Evolutionary conservation across 2,329 filamentous ascomycete species (phyloP).

Genomic region (Aureobasidium uvarum): DNA sequence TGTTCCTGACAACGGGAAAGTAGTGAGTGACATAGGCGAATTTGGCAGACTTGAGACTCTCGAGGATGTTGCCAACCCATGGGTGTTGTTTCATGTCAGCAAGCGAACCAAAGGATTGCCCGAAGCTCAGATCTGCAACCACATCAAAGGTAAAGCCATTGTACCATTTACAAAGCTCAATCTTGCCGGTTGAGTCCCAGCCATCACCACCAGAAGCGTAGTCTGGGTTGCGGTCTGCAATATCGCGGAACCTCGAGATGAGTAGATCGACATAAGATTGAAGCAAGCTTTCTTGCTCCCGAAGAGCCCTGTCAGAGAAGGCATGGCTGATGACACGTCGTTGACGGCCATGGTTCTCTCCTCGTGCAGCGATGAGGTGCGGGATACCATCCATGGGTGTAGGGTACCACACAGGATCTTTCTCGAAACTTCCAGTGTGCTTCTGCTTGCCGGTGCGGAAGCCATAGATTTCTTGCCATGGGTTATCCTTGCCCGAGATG

Average conservation of each 20-base stretch:
- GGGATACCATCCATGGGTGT: conserved; percentile 36
- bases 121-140: conserved; percentile 40
- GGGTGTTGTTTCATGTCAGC: conserved; percentile 34
- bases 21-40: conserved; percentile 34
- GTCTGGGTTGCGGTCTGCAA: not conserved
- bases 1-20: conserved; percentile 31
- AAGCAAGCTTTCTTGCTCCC: conserved; percentile 43
- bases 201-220: conserved; percentile 7
- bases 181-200: conserved; percentile 26
- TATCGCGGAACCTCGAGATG: conserved; percentile 36
- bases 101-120: conserved; percentile 36
- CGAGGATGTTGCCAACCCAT: conserved; percentile 36
- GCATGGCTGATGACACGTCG: conserved; percentile 43
- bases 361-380: conserved; percentile 32
- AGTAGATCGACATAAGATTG: conserved; percentile 44
- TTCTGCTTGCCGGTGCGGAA: conserved; percentile 40
- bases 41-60: conserved; percentile 34
- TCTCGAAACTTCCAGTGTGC: conserved; percentile 39
- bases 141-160: conserved; percentile 44
- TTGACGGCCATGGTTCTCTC: conserved; percentile 37
- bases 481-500: conserved; percentile 43
- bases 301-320: conserved; percentile 46
- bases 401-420: conserved; percentile 41
- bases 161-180: conserved; percentile 38
- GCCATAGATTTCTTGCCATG: conserved; percentile 48